These are phyloP conservation scores for Colletotrichum sublineola DNA, from an alignment of 2,329 filamentous ascomycete genomes.

Conservation along the genomic window DNA sequence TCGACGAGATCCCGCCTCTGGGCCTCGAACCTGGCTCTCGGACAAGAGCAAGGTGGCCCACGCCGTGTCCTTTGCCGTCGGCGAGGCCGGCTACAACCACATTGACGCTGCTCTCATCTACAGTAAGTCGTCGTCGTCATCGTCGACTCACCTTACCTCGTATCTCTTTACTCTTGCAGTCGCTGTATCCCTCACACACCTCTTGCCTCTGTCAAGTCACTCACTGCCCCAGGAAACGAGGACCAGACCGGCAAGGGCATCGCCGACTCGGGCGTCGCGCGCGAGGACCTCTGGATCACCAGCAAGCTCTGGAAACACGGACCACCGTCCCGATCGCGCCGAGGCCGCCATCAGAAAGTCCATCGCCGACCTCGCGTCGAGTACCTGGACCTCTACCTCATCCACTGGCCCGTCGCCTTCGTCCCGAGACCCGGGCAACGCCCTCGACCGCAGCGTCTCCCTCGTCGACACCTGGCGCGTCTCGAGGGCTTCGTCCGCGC, in stretches of 20 bases:
- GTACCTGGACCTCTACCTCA: slow-evolving; percentile 67
- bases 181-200: too few relatives aligned
- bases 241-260: slow-evolving; percentile 63
- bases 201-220: too few relatives aligned
- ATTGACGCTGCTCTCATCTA: slow-evolving; percentile 71
- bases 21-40: slow-evolving; percentile 71
- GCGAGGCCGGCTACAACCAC: slow-evolving; percentile 64
- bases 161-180: too few relatives aligned
- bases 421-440: slow-evolving; percentile 46
- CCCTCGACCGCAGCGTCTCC: slow-evolving; percentile 48
- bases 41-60: slow-evolving; percentile 68
- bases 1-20: slow-evolving; percentile 26
- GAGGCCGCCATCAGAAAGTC: slow-evolving; percentile 61
- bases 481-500: slow-evolving; percentile 67
- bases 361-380: slow-evolving; percentile 60
- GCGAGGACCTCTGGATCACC: slow-evolving; percentile 68
- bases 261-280: slow-evolving; percentile 57
- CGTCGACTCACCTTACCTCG: too few relatives aligned
- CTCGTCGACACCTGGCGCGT: slow-evolving; percentile 67
- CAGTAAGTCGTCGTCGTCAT: slow-evolving; percentile 6
- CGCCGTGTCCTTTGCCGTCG: slow-evolving; percentile 68
- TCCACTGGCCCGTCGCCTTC: slow-evolving; percentile 57
- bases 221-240: slow-evolving; percentile 61
- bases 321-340: slow-evolving; percentile 44
- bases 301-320: slow-evolving; percentile 78